Conservation (phyloP, 345 rosid genomes). For the Syzygium aqueum region DNA sequence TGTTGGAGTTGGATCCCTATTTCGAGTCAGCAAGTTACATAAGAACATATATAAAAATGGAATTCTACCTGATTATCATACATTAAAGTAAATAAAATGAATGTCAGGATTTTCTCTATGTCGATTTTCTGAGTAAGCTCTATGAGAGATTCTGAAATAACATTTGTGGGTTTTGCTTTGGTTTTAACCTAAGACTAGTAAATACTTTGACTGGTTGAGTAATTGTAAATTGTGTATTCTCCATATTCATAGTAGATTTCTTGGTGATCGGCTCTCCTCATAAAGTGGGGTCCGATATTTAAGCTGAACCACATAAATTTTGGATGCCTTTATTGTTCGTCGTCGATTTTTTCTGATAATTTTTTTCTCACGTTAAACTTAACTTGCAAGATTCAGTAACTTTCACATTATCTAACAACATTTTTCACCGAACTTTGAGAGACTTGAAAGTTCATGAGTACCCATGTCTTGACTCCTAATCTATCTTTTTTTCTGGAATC, state of each 20-base stretch:
- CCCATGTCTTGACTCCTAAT: background rate
- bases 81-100: background rate
- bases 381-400: background rate
- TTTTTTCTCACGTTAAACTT: background rate
- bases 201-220: background rate
- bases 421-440: background rate
- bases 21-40: background rate
- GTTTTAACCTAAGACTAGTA: background rate
- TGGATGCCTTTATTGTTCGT: rapidly evolving
- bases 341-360: background rate
- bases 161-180: background rate
- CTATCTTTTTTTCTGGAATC: background rate
- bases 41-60: background rate
- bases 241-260: rapidly evolving
- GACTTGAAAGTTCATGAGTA: background rate
- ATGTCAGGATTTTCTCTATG: background rate
- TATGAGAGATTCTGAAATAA: background rate
- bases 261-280: background rate
- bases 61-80: background rate
- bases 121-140: background rate
- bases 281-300: background rate
- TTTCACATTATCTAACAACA: background rate
- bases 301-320: rapidly evolving
- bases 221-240: background rate
- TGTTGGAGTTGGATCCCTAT: background rate